A percentile compares a stretch with the other conserved stretches of the same genome.
Evolutionary conservation across 805 yeast species (phyloP).

Genomic region (Metschnikowia borealis): DNA sequence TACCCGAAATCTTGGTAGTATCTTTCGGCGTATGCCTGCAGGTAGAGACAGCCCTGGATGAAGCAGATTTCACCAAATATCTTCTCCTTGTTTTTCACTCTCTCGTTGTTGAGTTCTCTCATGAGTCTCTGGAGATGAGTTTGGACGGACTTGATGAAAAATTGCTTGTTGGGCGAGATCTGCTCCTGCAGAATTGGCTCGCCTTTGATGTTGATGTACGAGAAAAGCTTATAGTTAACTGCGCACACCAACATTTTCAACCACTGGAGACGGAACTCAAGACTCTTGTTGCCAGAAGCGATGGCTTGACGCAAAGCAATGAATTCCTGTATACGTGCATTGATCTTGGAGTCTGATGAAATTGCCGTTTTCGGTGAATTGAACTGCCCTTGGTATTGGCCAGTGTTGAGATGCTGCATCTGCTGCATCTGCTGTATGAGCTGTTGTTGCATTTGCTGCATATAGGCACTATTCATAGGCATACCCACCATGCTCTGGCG

Average conservation of each 20-base stretch:
- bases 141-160: slow-evolving; percentile 36
- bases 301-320: slow-evolving; percentile 31
- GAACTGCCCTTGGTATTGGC: not conserved
- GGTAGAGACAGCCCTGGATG: slow-evolving; percentile 36
- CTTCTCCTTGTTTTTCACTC: slow-evolving; percentile 11
- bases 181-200: slow-evolving; percentile 31
- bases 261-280: slow-evolving; percentile 41
- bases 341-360: slow-evolving; percentile 24
- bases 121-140: slow-evolving; percentile 36
- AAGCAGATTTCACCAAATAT: slow-evolving; percentile 31
- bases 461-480: slow-evolving; percentile 27
- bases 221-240: slow-evolving; percentile 34
- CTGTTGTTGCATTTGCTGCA: slow-evolving; percentile 50
- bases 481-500: slow-evolving; percentile 13
- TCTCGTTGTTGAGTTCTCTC: slow-evolving; percentile 24
- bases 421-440: slow-evolving; percentile 35
- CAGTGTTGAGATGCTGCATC: slow-evolving; percentile 9
- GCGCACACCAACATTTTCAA: slow-evolving; percentile 39
- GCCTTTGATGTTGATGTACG: slow-evolving; percentile 42
- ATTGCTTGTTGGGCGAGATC: slow-evolving; percentile 27
- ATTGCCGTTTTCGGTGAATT: not conserved
- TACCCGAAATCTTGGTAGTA: slow-evolving; percentile 37
- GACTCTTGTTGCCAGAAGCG: slow-evolving; percentile 40
- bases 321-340: slow-evolving; percentile 33
- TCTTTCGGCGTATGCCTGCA: slow-evolving; percentile 27